Conservation (phyloP, 306 rosid species). For the Fragaria iinumae region DNA sequence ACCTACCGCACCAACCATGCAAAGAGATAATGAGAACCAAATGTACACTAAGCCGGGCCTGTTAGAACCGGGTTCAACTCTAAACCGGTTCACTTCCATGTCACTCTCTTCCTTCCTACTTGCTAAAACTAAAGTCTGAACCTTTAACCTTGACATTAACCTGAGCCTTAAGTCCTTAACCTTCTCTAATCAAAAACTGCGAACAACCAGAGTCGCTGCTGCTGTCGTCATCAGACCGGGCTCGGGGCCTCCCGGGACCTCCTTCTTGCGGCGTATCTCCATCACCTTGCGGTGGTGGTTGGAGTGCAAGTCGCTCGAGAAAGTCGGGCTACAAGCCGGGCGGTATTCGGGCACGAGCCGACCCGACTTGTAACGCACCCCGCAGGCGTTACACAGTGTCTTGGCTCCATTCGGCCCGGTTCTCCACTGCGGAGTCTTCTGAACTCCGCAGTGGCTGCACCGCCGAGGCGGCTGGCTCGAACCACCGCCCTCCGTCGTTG, state of each 20-base stretch:
- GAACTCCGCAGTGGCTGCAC: constrained; percentile 94
- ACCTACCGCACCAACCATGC: constrained; percentile 47
- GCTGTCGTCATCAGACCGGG: constrained; percentile 25
- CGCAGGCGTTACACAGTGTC: constrained; percentile 86
- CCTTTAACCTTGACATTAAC: background rate
- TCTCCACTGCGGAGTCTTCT: constrained; percentile 97
- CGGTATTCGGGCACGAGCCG: constrained; percentile 87
- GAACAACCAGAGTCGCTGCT: constrained; percentile 26
- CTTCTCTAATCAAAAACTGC: constrained; percentile 47
- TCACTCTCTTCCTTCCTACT: constrained; percentile 15
- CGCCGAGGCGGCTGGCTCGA: constrained; percentile 53
- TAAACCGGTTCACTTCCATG: constrained; percentile 28
- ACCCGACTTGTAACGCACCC: constrained; percentile 91
- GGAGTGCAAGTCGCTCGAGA: constrained; percentile 75
- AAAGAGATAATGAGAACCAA: constrained; percentile 2
- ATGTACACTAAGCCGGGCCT: constrained; percentile 50
- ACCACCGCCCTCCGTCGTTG: background rate
- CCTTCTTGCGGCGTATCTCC: constrained; percentile 94
- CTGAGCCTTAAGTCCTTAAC: background rate
- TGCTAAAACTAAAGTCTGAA: constrained; percentile 1
- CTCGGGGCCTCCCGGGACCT: constrained; percentile 19
- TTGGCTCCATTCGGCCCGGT: constrained; percentile 88
- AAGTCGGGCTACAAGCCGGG: constrained; percentile 97
- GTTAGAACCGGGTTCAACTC: constrained; percentile 38
- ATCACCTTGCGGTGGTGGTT: constrained; percentile 97